Base-by-base conservation (phyloP, 75 land plant species). In the Cunninghamia lanceolata region DNA sequence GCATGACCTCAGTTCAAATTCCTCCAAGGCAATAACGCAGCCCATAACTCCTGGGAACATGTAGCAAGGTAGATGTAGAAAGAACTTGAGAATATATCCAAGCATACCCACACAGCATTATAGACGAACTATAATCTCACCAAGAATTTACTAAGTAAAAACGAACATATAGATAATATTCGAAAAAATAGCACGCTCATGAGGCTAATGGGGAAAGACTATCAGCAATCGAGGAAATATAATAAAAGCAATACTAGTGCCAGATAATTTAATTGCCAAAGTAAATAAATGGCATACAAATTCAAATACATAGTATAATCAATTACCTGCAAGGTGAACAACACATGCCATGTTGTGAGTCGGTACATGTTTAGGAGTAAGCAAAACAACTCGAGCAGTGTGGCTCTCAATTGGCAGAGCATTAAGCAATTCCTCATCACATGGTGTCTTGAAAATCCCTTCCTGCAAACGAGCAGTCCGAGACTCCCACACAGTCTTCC, bases 401-500 rank as follows among this genome's bases (percentile, higher is more conserved):
- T 93, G 93, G 83, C 97, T 92, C 91, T 98, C 99, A 84, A 90
- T 90, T 34, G 99, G 99, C 94, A 98, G 85, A 42, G 95, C 96
- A 88, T 86, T 76, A 14, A 93, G 86, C 84, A 98, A 86, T 80
- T 90, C 87, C 84, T 89, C 92, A 85, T 98, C 94, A 85, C 96
- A 96, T 42, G 99, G 96, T n/a, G 99, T 98, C 88, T 85, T 84
- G 68, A 98, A 98, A 8, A 91, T 87, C 36, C 99, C 99, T 89
- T 96, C 97, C 87, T 94, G 96, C 71, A 98, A 85, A 28, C 85
- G 54, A 73, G 99, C 97, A 11, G 82, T 91, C 66, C 87, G 88
- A 13, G 93, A 86, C 85, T 98, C 99, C 99, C 99, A 98, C 79
- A 93, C 89, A 0, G 96, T 96, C n/a, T 83, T 91, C 99, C 99